Conservation (phyloP, 208 protist species). For the Trypanosoma avium region DNA sequence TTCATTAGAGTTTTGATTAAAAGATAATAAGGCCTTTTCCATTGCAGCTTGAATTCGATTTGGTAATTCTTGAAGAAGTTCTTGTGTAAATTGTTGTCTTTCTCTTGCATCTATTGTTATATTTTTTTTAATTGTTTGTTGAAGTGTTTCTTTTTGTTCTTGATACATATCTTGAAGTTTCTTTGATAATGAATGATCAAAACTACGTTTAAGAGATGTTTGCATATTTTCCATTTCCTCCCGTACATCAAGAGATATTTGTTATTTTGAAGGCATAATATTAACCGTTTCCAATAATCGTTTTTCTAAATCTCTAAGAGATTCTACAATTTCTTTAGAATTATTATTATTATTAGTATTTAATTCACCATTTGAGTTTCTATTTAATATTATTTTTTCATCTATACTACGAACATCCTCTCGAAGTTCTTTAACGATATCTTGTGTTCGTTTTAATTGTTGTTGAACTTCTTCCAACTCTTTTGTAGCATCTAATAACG, state of each 20-base stretch:
- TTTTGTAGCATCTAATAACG: conserved; percentile 43
- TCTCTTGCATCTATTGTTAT: neutral
- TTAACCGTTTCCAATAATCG: conserved; percentile 2
- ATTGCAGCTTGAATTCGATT: conserved; percentile 22
- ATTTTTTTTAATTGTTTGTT: neutral
- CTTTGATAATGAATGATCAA: conserved; percentile 10
- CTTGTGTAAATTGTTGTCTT: conserved; percentile 1
- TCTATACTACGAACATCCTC: conserved; percentile 8
- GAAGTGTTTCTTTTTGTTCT: conserved; percentile 11
- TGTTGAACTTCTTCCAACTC: conserved; percentile 25
- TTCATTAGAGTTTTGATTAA: conserved; percentile 6
- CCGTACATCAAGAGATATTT: conserved; percentile 17
- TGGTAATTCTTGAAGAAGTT: conserved; percentile 17
- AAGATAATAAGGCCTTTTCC: conserved; percentile 20
- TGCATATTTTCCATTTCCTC: conserved; percentile 11
- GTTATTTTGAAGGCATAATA: conserved; percentile 10
- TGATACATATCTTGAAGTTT: conserved; percentile 4
- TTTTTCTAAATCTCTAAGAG: conserved; percentile 3
- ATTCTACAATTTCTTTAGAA: neutral
- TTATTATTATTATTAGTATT: neutral
- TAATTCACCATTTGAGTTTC: neutral
- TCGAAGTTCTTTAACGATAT: conserved; percentile 10
- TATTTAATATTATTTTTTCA: conserved; percentile 17
- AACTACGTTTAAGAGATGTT: conserved; percentile 6
- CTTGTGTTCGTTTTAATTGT: conserved; percentile 11